Conservation (phyloP, 176 grass and related monocot species). For the Pontederia crassipes region DNA sequence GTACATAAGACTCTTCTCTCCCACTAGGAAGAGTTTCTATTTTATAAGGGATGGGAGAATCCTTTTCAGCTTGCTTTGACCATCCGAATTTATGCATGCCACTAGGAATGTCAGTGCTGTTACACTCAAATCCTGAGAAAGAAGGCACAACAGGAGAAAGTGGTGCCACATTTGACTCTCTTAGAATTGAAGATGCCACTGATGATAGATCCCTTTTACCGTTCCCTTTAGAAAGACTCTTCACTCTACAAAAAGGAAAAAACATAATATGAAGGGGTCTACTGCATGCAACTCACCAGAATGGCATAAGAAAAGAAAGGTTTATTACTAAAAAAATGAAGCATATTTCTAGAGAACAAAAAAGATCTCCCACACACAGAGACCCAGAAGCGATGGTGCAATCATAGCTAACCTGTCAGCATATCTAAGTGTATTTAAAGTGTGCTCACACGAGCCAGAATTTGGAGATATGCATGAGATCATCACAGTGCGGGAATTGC, state of each 20-base stretch:
- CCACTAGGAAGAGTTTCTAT: conserved; percentile 7
- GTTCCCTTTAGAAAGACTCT: conserved; percentile 44
- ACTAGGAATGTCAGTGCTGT: conserved; percentile 16
- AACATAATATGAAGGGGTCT: background rate
- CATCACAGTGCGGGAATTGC: conserved; percentile 42
- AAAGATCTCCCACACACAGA: too few relatives aligned
- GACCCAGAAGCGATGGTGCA: too few relatives aligned
- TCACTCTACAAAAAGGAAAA: conserved; percentile 31
- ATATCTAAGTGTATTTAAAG: conserved; percentile 43
- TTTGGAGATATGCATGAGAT: conserved; percentile 48
- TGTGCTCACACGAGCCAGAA: conserved; percentile 45
- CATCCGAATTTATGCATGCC: conserved; percentile 11
- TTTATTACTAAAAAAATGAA: background rate
- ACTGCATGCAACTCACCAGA: background rate
- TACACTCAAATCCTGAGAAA: background rate
- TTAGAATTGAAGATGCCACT: conserved; percentile 27
- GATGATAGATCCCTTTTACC: conserved; percentile 37
- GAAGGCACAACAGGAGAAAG: conserved; percentile 13
- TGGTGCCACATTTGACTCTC: conserved; percentile 35
- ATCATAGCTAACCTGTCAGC: conserved; percentile 26
- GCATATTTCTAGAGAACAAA: too few relatives aligned
- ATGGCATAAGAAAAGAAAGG: background rate
- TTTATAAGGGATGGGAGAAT: conserved; percentile 7
- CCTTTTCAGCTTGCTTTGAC: conserved; percentile 24
- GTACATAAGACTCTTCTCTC: conserved; percentile 18